Conservation (phyloP, 208 protist species). For the Acanthamoeba sp. region DNA sequence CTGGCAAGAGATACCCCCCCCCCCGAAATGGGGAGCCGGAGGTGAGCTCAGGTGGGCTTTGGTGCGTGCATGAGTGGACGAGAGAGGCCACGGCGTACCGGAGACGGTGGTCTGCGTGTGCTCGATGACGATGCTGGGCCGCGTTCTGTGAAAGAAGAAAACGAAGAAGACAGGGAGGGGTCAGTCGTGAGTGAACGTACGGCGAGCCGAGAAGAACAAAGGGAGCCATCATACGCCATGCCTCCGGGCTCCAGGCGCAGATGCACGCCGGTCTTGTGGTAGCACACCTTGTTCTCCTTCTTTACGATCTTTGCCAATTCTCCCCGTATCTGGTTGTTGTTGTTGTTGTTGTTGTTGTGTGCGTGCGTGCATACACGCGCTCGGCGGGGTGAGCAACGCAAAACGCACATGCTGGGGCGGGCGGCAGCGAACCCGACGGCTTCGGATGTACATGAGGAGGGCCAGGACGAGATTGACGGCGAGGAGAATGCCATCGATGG, state of each 20-base stretch:
- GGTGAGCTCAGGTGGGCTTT: too few species aligned
- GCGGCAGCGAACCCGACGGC: not conserved
- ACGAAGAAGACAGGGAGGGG: not conserved
- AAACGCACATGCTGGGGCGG: not conserved
- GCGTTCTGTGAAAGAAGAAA: not conserved
- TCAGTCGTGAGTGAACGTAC: not conserved
- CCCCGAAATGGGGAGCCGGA: too few species aligned
- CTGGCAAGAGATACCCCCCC: not conserved
- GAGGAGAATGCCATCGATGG: conserved; percentile 29
- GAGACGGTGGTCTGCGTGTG: not conserved
- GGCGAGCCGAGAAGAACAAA: not conserved
- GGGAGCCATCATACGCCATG: not conserved
- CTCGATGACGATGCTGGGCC: not conserved
- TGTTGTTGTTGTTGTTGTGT: not conserved
- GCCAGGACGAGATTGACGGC: not conserved
- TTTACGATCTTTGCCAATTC: not conserved
- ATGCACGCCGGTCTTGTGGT: not conserved
- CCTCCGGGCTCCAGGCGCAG: not conserved
- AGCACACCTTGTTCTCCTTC: conserved; percentile 35
- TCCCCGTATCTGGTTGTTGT: not conserved
- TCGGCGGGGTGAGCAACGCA: too few species aligned
- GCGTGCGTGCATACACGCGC: too few species aligned
- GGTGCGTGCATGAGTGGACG: not conserved
- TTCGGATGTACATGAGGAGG: not conserved
- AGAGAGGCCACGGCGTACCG: not conserved